Base-by-base conservation (phyloP, 345 rosid genomes). In the Eucalyptus brandiana region DNA sequence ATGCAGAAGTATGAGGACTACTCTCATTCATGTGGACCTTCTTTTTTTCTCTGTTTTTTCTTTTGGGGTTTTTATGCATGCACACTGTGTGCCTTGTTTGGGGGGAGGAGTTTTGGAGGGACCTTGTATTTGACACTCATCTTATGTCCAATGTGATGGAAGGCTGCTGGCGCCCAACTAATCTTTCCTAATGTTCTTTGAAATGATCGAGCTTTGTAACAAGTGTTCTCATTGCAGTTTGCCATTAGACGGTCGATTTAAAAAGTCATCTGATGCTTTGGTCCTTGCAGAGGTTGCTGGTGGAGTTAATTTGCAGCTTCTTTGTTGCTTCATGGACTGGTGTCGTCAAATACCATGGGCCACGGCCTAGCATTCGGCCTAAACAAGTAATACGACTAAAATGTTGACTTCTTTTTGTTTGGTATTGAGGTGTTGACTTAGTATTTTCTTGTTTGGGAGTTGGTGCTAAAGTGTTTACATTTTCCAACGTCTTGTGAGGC, bases 271-370 rank as follows among this genome's bases (percentile, higher is more conserved):
- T 76, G 45, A 76, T 18, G 56, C 34, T 32, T 53, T 81, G 42
- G 60, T 88, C 87, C 89, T 91, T 88, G 67, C 94, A 97, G 99
- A 96, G 99, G 96, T 89, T 92, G 87, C 93, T 97, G 95, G 99
- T 97, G 94, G 99, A 98, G 95, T 91, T 98, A 93, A 97, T 98
- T 26, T 97, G 99, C 95, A 96, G 99, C 93, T 98, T 97, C 93
- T 98, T 97, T 92, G 99, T 98, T 90, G 99, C 98, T 53, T 98
- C 99, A 45, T 98, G 99, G 99, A 96, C 99, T 86, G 99, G 99
- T 56, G 99, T 95, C 88, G 98, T 98, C 89, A 98, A 92, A 91
- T 98, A 98, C 93, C 99, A 97, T 48, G 99, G 99, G 34, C 99
- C 99, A 81, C 93, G 97, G 65, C 99, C 99, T 87, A 97, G 99